phyloP scores from a whole-genome alignment of 1,284 basidiomycete species.

The Cryptococcus sp. region DNA sequence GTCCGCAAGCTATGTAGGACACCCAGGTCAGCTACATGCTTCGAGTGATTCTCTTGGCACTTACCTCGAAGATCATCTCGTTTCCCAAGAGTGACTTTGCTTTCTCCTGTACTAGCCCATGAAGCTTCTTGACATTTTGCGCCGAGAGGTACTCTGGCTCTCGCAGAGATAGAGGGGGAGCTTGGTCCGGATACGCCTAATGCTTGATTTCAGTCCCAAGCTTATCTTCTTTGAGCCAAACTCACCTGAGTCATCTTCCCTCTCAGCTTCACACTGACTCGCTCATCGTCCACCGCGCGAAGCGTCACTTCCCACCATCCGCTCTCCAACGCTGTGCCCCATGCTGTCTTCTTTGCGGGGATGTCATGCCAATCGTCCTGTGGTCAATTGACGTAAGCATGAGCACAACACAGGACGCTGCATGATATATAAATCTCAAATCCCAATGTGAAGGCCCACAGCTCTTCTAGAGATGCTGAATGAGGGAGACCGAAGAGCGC shows the following conservation, averaged over 20 bases:
- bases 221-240: background rate
- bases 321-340: slow-evolving; percentile 45
- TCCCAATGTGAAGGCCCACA: background rate
- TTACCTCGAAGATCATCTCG: slow-evolving; percentile 51
- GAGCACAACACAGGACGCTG: background rate
- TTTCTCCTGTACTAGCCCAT: slow-evolving; percentile 41
- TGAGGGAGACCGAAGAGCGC: slow-evolving; percentile 5
- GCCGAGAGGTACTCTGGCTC: slow-evolving; percentile 42
- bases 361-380: slow-evolving; percentile 52
- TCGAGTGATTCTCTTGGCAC: slow-evolving; percentile 1
- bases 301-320: slow-evolving; percentile 51
- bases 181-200: slow-evolving; percentile 45
- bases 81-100: slow-evolving; percentile 41
- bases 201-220: background rate
- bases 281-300: slow-evolving; percentile 35
- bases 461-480: no score
- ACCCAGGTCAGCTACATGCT: background rate
- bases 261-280: slow-evolving; percentile 44
- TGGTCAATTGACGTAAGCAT: background rate
- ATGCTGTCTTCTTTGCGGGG: slow-evolving; percentile 47
- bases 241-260: slow-evolving; percentile 48
- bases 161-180: slow-evolving; percentile 40
- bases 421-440: background rate
- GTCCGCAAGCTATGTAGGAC: slow-evolving; percentile 37
- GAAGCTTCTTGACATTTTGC: slow-evolving; percentile 41